A percentile compares a stretch with the other conserved stretches of the same genome.
These are phyloP conservation scores for Globisporangium nodosum DNA, from an alignment of 352 stramenopile genomes.

Conservation along the genomic window DNA sequence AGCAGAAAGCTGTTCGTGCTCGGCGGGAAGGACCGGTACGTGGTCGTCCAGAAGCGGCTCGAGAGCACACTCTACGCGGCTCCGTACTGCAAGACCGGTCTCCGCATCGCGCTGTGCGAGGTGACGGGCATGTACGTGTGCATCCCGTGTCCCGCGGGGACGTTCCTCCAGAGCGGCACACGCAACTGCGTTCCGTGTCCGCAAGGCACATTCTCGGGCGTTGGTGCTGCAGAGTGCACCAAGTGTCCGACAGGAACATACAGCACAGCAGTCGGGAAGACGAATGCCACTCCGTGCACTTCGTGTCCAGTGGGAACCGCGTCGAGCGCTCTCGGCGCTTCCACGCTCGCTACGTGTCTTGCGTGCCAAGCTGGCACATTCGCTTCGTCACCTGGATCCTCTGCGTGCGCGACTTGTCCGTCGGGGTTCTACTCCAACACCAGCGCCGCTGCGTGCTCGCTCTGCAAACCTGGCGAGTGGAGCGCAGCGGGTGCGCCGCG, in stretches of 20 bases:
- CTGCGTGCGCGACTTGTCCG: slow-evolving; percentile 14
- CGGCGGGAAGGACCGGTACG: slow-evolving; percentile 56
- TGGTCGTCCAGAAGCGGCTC: slow-evolving; percentile 45
- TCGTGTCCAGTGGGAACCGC: slow-evolving; percentile 44
- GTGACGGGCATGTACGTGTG: slow-evolving; percentile 52
- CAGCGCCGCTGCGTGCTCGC: slow-evolving; percentile 34
- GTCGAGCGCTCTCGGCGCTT: slow-evolving; percentile 32
- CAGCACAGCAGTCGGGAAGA: slow-evolving; percentile 37
- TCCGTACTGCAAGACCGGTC: slow-evolving; percentile 36
- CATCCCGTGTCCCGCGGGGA: slow-evolving; percentile 48
- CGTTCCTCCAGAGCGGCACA: slow-evolving; percentile 49
- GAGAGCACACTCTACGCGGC: slow-evolving; percentile 45
- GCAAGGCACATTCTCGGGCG: slow-evolving; percentile 37
- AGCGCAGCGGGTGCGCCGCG: slow-evolving; percentile 23
- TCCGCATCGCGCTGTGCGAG: slow-evolving; percentile 53
- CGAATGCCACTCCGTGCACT: slow-evolving; percentile 25
- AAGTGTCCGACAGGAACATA: slow-evolving; percentile 45
- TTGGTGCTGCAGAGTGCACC: slow-evolving; percentile 35
- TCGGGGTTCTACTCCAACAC: slow-evolving; percentile 34
- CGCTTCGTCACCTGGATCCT: slow-evolving; percentile 13
- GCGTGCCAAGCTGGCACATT: slow-evolving; percentile 28
- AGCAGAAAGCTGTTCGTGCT: slow-evolving; percentile 43
- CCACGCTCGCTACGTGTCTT: slow-evolving; percentile 21
- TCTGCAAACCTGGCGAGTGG: slow-evolving; percentile 38
- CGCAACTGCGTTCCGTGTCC: slow-evolving; percentile 42